phyloP scores from a whole-genome alignment of 1,284 basidiomycete species.

The Rhodotorula sp. region DNA sequence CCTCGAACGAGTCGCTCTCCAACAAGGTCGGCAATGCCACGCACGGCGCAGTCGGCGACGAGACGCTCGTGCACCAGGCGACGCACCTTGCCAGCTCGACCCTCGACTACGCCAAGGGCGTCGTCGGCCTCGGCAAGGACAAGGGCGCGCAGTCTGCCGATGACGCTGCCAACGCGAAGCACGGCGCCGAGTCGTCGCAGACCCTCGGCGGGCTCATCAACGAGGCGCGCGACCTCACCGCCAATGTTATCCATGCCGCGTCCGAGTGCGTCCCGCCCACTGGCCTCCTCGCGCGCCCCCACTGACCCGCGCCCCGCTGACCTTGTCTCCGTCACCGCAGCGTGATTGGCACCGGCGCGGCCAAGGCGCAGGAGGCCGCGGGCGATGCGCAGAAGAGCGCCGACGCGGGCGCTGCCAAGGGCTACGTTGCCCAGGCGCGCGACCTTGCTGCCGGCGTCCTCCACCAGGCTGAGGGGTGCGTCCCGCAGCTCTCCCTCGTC shows the following conservation, averaged over 20 bases:
- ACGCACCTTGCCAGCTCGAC: slow-evolving; percentile 24
- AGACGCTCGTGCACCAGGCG: slow-evolving; percentile 31
- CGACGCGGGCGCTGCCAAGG: slow-evolving; percentile 19
- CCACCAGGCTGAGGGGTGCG: slow-evolving; percentile 25
- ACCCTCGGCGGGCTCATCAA: slow-evolving; percentile 35
- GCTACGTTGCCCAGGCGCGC: slow-evolving; percentile 36
- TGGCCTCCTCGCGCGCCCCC: not conserved
- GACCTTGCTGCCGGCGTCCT: slow-evolving; percentile 29
- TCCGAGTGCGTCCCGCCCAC: slow-evolving; percentile 16
- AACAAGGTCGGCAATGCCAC: slow-evolving; percentile 32
- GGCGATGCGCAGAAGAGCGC: slow-evolving; percentile 28
- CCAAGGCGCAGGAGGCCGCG: slow-evolving; percentile 37
- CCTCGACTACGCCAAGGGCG: slow-evolving; percentile 36
- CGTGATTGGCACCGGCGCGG: slow-evolving; percentile 25
- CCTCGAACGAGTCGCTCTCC: slow-evolving; percentile 19
- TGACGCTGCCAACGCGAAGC: slow-evolving; percentile 6
- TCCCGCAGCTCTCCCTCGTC: not conserved
- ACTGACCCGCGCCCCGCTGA: no score
- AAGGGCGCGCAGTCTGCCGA: slow-evolving; percentile 14
- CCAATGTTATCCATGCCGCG: slow-evolving; percentile 24
- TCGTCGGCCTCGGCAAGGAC: slow-evolving; percentile 29
- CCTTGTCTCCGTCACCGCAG: not conserved
- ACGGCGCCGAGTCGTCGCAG: slow-evolving; percentile 18
- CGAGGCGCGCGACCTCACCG: slow-evolving; percentile 34
- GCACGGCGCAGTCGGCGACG: slow-evolving; percentile 25